phyloP scores from a whole-genome alignment of 306 rosid species.

The Vigna trinervia region DNA sequence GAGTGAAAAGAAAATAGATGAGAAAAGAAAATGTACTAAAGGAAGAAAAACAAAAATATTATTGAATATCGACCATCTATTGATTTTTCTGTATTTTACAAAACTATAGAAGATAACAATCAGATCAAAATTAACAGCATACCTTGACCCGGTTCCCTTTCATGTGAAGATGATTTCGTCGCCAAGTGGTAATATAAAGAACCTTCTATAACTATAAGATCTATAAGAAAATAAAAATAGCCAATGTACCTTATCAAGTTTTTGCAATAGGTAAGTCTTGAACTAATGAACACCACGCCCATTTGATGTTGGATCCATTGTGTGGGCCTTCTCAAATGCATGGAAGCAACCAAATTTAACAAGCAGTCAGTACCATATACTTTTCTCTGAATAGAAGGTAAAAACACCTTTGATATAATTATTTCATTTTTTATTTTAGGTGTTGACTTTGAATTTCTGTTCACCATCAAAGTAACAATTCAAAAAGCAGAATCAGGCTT shows the following conservation, averaged over 20 bases:
- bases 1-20: constrained; percentile 4
- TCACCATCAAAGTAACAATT: constrained; percentile 31
- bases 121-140: constrained; percentile 34
- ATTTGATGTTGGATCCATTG: constrained; percentile 76
- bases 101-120: constrained; percentile 23
- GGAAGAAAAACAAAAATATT: constrained; percentile 33
- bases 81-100: constrained; percentile 31
- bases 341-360: constrained; percentile 81
- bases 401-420: constrained; percentile 19
- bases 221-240: constrained; percentile 37
- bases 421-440: neutral
- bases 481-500: constrained; percentile 21
- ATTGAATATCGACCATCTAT: neutral
- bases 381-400: constrained; percentile 14
- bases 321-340: constrained; percentile 94
- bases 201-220: constrained; percentile 24
- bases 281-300: constrained; percentile 98
- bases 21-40: constrained; percentile 35
- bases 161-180: constrained; percentile 87
- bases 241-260: constrained; percentile 72
- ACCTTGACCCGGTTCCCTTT: constrained; percentile 94
- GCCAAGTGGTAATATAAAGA: constrained; percentile 75
- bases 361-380: constrained; percentile 29
- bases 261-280: constrained; percentile 83
- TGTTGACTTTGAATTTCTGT: neutral